These are phyloP conservation scores for Umbelopsis ramanniana DNA, from an alignment of 192 early-diverging fungal genomes.

Conservation along the genomic window DNA sequence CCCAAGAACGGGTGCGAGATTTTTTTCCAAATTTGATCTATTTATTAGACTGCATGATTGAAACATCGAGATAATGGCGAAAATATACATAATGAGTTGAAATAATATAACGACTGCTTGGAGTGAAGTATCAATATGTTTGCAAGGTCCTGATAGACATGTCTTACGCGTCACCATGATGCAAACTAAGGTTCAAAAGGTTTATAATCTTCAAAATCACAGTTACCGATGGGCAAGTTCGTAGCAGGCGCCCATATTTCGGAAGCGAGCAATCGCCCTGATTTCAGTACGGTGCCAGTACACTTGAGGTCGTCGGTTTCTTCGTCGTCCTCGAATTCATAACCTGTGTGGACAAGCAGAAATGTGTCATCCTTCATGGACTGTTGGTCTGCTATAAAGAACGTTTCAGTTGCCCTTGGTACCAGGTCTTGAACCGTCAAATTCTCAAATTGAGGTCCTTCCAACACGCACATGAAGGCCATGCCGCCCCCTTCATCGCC, in stretches of 20 bases:
- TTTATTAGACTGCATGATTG: too few relatives aligned
- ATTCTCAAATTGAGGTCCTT: neutral
- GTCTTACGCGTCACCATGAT: neutral
- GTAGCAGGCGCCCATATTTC: neutral
- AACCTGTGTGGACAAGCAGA: neutral
- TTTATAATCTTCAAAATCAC: neutral
- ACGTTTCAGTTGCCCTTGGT: neutral
- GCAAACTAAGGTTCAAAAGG: neutral
- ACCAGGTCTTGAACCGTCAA: neutral
- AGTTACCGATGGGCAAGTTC: neutral
- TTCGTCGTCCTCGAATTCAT: neutral
- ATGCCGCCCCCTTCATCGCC: neutral
- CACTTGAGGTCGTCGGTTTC: neutral
- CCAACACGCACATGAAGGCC: neutral
- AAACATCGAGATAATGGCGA: too few relatives aligned
- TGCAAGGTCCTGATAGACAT: too few relatives aligned
- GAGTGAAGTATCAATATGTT: too few relatives aligned
- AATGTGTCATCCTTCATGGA: neutral
- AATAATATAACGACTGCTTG: too few relatives aligned
- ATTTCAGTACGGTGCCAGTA: neutral
- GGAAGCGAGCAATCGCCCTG: neutral
- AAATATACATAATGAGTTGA: too few relatives aligned
- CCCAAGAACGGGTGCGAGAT: too few relatives aligned
- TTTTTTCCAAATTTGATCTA: too few relatives aligned
- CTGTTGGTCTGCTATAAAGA: neutral